These are phyloP conservation scores for Microbotryum scabiosae DNA, from an alignment of 1,284 basidiomycete species.

Conservation along the genomic window DNA sequence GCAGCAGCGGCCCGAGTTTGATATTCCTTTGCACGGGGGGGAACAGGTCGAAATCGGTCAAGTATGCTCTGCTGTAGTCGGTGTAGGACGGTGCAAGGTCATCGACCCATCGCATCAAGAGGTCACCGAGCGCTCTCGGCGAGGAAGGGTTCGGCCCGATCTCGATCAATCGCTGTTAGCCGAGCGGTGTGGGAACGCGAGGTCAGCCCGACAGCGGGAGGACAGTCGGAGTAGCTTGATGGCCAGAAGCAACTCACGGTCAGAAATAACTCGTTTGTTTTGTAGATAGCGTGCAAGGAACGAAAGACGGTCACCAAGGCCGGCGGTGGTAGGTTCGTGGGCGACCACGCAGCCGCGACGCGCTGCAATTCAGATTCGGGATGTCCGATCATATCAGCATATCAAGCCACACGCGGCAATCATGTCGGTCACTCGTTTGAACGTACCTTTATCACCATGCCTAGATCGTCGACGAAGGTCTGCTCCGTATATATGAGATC, in stretches of 20 bases:
- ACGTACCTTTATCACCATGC: conserved; percentile 80
- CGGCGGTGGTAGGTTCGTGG: conserved; percentile 82
- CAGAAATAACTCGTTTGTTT: conserved; percentile 74
- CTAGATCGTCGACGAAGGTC: conserved; percentile 81
- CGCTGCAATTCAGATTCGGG: conserved; percentile 49
- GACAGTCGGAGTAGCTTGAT: background rate
- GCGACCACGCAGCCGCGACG: conserved; percentile 94
- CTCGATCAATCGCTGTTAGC: conserved; percentile 72
- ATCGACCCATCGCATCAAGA: conserved; percentile 95
- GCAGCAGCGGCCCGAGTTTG: conserved; percentile 60
- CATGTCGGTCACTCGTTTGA: background rate
- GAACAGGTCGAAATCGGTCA: conserved; percentile 74
- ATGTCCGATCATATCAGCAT: no score
- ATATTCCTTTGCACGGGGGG: conserved; percentile 65
- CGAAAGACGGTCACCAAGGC: conserved; percentile 92
- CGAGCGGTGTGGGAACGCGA: conserved; percentile 9
- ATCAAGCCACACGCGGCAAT: background rate
- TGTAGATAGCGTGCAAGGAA: conserved; percentile 82
- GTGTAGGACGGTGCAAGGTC: conserved; percentile 82
- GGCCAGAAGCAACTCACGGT: conserved; percentile 47
- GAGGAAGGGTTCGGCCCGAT: conserved; percentile 87
- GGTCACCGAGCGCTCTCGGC: conserved; percentile 89
- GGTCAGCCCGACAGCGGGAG: background rate
- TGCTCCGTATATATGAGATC: conserved; percentile 94
- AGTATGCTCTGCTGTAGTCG: conserved; percentile 65